phyloP scores from a whole-genome alignment of 1,284 basidiomycete genomes.

The Tilletia setariae region DNA sequence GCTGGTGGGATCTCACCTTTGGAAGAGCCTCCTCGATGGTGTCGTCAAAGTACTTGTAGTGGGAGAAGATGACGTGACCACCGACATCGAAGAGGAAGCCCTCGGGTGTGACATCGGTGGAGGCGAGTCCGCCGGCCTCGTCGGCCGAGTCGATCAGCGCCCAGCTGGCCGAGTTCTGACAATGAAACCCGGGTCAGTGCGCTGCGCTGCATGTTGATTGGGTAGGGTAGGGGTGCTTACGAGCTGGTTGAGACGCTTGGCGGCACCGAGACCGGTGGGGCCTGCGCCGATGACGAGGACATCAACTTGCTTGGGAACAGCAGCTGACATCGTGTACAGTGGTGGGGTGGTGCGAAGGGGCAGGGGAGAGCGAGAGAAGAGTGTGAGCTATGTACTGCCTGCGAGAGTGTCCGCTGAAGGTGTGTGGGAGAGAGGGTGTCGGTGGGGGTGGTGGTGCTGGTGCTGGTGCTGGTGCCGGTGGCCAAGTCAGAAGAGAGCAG shows the following conservation, averaged over 20 bases:
- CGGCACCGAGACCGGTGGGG: slow-evolving; percentile 60
- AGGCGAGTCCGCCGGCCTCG: slow-evolving; percentile 59
- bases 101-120: slow-evolving; percentile 59
- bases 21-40: slow-evolving; percentile 59
- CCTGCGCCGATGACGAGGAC: slow-evolving; percentile 52
- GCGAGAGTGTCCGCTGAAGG: too few species aligned
- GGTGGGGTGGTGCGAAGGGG: too few species aligned
- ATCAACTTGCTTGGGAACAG: slow-evolving; percentile 34
- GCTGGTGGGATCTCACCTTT: slow-evolving; percentile 15
- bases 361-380: too few species aligned
- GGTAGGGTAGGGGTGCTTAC: slow-evolving; percentile 30
- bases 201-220: not conserved
- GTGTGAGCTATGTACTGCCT: too few species aligned
- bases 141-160: slow-evolving; percentile 57
- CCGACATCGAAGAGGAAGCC: slow-evolving; percentile 62
- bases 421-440: too few species aligned
- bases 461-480: too few species aligned
- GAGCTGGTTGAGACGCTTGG: slow-evolving; percentile 60
- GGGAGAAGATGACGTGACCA: slow-evolving; percentile 62
- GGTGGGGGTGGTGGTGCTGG: too few species aligned
- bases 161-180: slow-evolving; percentile 55
- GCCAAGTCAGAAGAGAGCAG: too few species aligned
- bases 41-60: slow-evolving; percentile 62
- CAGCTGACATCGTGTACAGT: too few species aligned
- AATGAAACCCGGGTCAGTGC: not conserved